Percentiles rank a stretch among this genome's conserved stretches.
Evolutionary conservation across 345 rosid species (phyloP).

Genomic region (Cochlearia excelsa): DNA sequence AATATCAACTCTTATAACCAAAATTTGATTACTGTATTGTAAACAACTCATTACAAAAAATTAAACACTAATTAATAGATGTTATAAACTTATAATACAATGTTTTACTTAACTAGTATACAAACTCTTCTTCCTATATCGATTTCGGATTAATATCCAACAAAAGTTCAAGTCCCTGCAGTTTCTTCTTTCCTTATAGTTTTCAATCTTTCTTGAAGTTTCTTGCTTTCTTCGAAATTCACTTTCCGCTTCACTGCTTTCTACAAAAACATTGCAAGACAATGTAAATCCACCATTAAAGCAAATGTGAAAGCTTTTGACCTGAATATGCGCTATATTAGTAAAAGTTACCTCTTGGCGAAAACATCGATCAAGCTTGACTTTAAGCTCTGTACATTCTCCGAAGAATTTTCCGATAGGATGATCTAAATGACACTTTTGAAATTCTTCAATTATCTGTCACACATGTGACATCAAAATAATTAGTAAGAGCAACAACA

Average conservation of each 20-base stretch:
- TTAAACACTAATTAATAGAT: too few species aligned
- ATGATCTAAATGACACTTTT: conserved; percentile 82
- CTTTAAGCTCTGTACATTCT: too few species aligned
- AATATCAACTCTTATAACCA: too few species aligned
- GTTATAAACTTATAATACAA: too few species aligned
- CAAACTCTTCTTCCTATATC: too few species aligned
- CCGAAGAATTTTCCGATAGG: conserved; percentile 84
- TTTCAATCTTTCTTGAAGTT: conserved; percentile 50
- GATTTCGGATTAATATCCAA: too few species aligned
- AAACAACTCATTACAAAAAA: too few species aligned
- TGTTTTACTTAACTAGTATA: too few species aligned
- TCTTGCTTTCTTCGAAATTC: conserved; percentile 71
- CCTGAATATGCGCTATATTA: conserved; percentile 4
- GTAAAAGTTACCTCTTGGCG: conserved; percentile 65
- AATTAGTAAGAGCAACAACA: not conserved
- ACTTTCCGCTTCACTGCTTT: conserved; percentile 87
- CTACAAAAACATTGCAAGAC: conserved; percentile 37
- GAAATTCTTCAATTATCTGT: conserved; percentile 84
- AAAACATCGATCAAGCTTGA: too few species aligned
- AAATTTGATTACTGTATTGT: too few species aligned
- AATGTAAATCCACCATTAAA: conserved; percentile 13
- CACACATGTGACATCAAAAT: conserved; percentile 4
- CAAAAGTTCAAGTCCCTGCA: conserved; percentile 33
- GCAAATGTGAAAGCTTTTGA: not conserved
- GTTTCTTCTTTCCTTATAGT: conserved; percentile 52